Conservation (phyloP, 306 rosid genomes). For the Cicer yamashitae region DNA sequence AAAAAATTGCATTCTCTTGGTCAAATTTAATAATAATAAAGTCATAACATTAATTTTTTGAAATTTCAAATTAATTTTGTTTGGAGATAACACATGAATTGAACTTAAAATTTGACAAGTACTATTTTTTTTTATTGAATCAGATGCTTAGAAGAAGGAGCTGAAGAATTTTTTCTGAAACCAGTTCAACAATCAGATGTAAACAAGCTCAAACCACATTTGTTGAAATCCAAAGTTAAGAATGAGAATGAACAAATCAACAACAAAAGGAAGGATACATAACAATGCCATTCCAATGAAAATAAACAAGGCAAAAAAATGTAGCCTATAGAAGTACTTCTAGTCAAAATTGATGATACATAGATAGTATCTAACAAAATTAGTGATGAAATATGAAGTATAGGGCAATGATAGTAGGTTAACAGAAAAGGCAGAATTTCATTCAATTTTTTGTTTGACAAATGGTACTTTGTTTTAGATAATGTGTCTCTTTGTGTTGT, state of each 20-base stretch:
- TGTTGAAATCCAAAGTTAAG: slow-evolving; percentile 59
- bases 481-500: background rate
- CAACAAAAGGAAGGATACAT: slow-evolving; percentile 44
- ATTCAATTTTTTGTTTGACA: slow-evolving; percentile 50
- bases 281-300: slow-evolving; percentile 48
- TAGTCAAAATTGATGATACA: slow-evolving; percentile 27
- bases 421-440: slow-evolving; percentile 22
- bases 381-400: slow-evolving; percentile 19
- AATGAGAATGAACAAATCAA: slow-evolving; percentile 49
- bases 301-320: slow-evolving; percentile 49
- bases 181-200: slow-evolving; percentile 84
- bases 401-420: slow-evolving; percentile 41
- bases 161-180: slow-evolving; percentile 80
- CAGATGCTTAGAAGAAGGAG: slow-evolving; percentile 94
- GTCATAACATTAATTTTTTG: background rate
- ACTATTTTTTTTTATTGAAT: background rate
- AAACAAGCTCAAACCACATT: slow-evolving; percentile 74
- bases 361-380: slow-evolving; percentile 33
- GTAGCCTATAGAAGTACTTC: slow-evolving; percentile 32
- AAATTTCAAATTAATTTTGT: slow-evolving; percentile 1
- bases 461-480: background rate
- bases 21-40: background rate
- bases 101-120: slow-evolving; percentile 39
- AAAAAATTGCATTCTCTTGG: background rate
- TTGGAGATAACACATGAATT: slow-evolving; percentile 2